Percentiles rank a stretch among this genome's conserved stretches.
Evolutionary conservation across 495 filamentous ascomycete species (phyloP).

Genomic region (Penicillium antarcticum): DNA sequence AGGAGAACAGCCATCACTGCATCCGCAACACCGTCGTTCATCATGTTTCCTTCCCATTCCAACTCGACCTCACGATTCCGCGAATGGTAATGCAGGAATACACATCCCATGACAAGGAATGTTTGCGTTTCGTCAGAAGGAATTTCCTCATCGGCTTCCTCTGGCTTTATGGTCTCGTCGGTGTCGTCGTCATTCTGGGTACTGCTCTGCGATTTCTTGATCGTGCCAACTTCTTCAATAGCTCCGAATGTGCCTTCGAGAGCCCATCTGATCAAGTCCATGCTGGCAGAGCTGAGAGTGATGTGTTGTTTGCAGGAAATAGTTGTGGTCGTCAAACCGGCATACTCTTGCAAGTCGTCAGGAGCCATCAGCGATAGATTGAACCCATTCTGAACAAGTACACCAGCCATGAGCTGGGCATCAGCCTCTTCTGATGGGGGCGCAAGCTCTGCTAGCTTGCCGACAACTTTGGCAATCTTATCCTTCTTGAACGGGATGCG

Average conservation of each 20-base stretch:
- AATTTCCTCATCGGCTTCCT: conserved; percentile 52
- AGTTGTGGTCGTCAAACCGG: conserved; percentile 88
- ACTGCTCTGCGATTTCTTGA: conserved; percentile 37
- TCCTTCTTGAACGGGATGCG: conserved; percentile 93
- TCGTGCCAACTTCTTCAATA: conserved; percentile 61
- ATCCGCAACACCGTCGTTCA: conserved; percentile 96
- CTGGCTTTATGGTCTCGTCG: conserved; percentile 38
- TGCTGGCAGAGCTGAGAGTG: conserved; percentile 78
- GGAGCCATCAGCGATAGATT: conserved; percentile 95
- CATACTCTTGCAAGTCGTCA: conserved; percentile 92
- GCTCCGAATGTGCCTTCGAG: conserved; percentile 90
- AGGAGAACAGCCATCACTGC: conserved; percentile 89
- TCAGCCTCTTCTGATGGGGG: conserved; percentile 55
- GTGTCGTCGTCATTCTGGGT: conserved; percentile 22
- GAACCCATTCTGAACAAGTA: conserved; percentile 95
- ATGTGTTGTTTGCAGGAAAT: conserved; percentile 88
- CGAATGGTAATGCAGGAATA: conserved; percentile 65
- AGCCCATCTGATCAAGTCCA: conserved; percentile 90
- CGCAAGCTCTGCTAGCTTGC: conserved; percentile 78
- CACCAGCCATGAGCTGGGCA: conserved; percentile 70
- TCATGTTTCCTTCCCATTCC: conserved; percentile 96
- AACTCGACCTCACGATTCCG: conserved; percentile 75
- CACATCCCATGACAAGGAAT: conserved; percentile 88
- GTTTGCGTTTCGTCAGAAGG: conserved; percentile 40
- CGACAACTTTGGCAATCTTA: conserved; percentile 93